A percentile compares a stretch with the other conserved stretches of the same genome.
These are phyloP conservation scores for Aphanocladium album DNA, from an alignment of 2,329 filamentous ascomycete genomes.

Conservation along the genomic window DNA sequence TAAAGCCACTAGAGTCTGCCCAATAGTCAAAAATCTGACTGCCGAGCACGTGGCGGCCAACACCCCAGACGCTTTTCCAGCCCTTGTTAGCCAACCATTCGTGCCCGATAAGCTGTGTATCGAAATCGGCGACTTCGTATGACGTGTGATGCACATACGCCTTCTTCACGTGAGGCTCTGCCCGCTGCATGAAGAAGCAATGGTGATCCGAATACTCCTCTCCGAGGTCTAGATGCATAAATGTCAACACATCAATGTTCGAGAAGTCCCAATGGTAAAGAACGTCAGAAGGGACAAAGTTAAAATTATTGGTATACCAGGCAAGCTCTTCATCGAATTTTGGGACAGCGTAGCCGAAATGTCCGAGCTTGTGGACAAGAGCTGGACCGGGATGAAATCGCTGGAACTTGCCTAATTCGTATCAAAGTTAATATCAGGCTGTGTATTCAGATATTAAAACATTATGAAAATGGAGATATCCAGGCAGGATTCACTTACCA, in stretches of 20 bases:
- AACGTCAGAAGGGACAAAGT: conserved; percentile 34
- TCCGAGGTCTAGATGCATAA: conserved; percentile 51
- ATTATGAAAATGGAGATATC: not conserved
- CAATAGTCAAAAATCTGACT: conserved; percentile 62
- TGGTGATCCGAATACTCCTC: conserved; percentile 49
- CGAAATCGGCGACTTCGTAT: conserved; percentile 52
- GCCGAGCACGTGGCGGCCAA: conserved; percentile 56
- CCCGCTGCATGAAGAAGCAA: conserved; percentile 37
- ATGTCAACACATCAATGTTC: conserved; percentile 28
- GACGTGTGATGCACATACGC: conserved; percentile 22
- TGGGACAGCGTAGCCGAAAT: conserved; percentile 31
- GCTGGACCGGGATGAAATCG: conserved; percentile 24
- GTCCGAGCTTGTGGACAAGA: conserved; percentile 34
- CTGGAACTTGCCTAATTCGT: not conserved
- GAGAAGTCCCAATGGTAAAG: conserved; percentile 13
- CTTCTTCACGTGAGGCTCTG: conserved; percentile 25
- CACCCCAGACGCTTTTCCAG: conserved; percentile 54
- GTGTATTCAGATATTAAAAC: not conserved
- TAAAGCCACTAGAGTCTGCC: conserved; percentile 49
- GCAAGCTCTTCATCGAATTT: conserved; percentile 28
- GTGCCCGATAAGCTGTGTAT: conserved; percentile 56
- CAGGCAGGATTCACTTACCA: not conserved
- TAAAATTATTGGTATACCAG: conserved; percentile 37
- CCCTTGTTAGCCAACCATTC: conserved; percentile 50
- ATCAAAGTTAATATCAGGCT: not conserved